These are phyloP conservation scores for Claviceps maximensis DNA, from an alignment of 2,329 filamentous ascomycete genomes.

Conservation along the genomic window DNA sequence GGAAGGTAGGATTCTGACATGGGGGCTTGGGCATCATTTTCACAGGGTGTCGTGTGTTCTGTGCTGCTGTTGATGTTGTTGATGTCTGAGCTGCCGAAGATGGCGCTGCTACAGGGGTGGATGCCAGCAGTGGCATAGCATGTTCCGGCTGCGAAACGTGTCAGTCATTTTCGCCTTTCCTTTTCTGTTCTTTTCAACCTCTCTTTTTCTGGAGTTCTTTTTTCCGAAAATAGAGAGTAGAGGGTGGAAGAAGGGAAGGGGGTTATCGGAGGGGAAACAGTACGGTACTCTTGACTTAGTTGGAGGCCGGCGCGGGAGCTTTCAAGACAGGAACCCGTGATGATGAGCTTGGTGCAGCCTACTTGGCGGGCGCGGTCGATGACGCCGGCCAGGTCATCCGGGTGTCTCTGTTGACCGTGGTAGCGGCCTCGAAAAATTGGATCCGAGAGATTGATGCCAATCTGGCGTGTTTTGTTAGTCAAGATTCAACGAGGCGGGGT, in stretches of 20 bases:
- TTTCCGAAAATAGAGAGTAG: no score
- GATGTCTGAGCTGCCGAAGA: conserved; percentile 50
- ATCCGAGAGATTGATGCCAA: conserved; percentile 94
- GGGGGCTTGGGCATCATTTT: conserved; percentile 35
- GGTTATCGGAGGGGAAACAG: conserved; percentile 1
- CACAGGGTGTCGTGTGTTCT: conserved; percentile 33
- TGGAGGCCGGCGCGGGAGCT: conserved; percentile 65
- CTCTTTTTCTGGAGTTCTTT: no score
- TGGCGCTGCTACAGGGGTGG: conserved; percentile 76
- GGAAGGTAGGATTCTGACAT: conserved; percentile 35
- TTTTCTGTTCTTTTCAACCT: no score
- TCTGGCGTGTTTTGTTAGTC: conserved; percentile 27
- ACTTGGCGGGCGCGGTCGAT: conserved; percentile 64
- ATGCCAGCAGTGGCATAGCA: conserved; percentile 90
- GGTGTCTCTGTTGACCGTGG: conserved; percentile 63
- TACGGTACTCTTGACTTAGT: conserved; percentile 63
- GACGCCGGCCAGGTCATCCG: conserved; percentile 61
- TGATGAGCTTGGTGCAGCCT: conserved; percentile 80
- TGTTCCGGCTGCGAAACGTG: conserved; percentile 44
- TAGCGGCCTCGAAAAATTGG: conserved; percentile 79
- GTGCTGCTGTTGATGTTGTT: conserved; percentile 32
- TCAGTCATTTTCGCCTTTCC: background rate
- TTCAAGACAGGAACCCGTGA: conserved; percentile 77
- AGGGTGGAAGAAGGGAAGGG: background rate
- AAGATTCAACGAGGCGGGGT: background rate